These are phyloP conservation scores for Paramecium tetraurelia DNA, from an alignment of 73 alveolate genomes.

Conservation along the genomic window DNA sequence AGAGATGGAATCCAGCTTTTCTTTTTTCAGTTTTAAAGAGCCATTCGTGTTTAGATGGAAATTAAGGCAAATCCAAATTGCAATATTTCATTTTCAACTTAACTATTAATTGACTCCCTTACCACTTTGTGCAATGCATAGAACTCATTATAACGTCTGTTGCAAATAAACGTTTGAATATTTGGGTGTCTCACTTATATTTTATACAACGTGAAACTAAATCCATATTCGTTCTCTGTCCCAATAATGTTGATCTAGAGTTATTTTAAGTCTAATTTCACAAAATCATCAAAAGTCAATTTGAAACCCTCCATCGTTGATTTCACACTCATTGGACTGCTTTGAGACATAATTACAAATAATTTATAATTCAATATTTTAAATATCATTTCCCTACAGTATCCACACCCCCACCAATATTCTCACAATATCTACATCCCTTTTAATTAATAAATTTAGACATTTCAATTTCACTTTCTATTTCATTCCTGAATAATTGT, in stretches of 20 bases:
- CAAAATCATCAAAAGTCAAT: slow-evolving; percentile 16
- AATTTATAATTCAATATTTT: background rate
- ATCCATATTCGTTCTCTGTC: slow-evolving; percentile 41
- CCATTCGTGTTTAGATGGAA: slow-evolving; percentile 33
- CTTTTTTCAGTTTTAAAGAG: background rate
- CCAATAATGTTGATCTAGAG: background rate
- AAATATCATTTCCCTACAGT: background rate
- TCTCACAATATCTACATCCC: background rate
- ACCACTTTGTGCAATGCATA: slow-evolving; percentile 50
- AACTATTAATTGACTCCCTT: background rate
- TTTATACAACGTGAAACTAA: background rate
- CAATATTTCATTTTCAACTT: slow-evolving; percentile 24
- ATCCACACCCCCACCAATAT: background rate
- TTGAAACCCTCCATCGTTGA: background rate
- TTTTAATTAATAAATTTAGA: background rate
- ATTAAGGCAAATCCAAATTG: slow-evolving; percentile 38
- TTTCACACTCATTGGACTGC: background rate
- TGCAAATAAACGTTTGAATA: background rate
- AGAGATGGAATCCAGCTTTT: slow-evolving; percentile 42
- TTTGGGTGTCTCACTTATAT: slow-evolving; percentile 35
- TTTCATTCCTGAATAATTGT: background rate
- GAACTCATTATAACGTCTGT: slow-evolving; percentile 22
- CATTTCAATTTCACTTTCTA: background rate
- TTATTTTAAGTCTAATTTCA: background rate
- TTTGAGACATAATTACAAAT: background rate